Evolutionary conservation across 176 grass and related monocot species (phyloP).

Genomic region (Bonia amplexicaulis): DNA sequence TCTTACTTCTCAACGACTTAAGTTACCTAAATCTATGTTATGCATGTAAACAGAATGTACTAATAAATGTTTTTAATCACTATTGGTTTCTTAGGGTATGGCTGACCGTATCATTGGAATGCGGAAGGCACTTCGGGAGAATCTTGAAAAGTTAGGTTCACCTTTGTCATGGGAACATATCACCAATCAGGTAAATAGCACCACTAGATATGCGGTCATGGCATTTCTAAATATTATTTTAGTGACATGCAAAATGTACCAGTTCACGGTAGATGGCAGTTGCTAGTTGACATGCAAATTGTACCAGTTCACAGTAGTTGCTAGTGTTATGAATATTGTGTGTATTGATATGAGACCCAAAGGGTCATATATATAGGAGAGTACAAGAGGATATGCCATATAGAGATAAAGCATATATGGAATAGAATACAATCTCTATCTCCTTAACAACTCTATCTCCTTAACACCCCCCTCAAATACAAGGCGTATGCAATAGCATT

Average conservation of each 20-base stretch:
- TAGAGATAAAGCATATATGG: too few relatives aligned
- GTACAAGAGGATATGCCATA: too few relatives aligned
- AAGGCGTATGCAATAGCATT: too few relatives aligned
- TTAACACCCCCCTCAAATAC: too few relatives aligned
- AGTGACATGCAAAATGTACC: neutral
- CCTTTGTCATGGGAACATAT: constrained; percentile 90
- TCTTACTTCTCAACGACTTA: neutral
- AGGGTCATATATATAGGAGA: too few relatives aligned
- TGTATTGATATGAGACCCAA: too few relatives aligned
- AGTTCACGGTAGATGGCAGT: neutral
- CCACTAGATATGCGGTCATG: neutral
- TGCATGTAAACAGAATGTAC: neutral
- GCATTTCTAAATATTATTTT: neutral
- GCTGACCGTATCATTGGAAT: constrained; percentile 95
- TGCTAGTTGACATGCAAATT: neutral
- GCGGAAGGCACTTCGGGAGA: constrained; percentile 74
- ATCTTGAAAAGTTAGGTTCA: constrained; percentile 74
- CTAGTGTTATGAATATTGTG: too few relatives aligned
- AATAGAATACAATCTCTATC: too few relatives aligned
- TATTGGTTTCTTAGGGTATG: constrained; percentile 61
- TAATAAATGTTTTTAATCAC: neutral
- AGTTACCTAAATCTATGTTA: neutral
- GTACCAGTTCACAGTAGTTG: neutral
- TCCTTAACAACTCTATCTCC: too few relatives aligned
- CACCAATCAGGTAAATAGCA: constrained; percentile 78